Evolutionary conservation across 1,139 yeast genomes (phyloP), one percentile per base, ranked within the genome.

Genomic region (Yamadazyma siamensis): DNA sequence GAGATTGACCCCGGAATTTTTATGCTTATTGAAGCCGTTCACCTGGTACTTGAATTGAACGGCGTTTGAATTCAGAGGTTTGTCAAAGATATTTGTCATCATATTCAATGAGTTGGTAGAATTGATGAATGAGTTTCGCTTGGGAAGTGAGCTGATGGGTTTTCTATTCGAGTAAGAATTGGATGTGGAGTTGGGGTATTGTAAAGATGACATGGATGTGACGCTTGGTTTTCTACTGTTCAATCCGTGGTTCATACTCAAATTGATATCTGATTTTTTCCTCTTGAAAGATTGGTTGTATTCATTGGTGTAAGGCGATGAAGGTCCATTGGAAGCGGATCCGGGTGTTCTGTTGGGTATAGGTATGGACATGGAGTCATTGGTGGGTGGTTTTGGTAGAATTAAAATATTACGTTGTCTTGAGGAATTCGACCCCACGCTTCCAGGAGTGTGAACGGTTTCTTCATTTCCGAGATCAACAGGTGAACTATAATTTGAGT

Each of bases 391-490:
- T 47, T 66, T 67, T 6, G 74, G 74, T 23, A 66, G 47, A 25
- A 67, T 68, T 31, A 64, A 50, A n/a, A 67, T 59, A 38, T 67
- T 66, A 41, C 65, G 65, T 33, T 54, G 58, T 33, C 69, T 24
- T 9, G 36, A 26, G 6, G 36, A 23, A 6, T 32, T 13, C 7
- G 38, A 31, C 2, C 30, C 25, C 8, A 29, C 33, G 18, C 34
- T 31, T 13, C 35, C 34, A 23, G 41, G 41, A n/a, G 40, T 38
- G 18, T 31, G 24, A 12, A 18, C 34, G 3, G 33, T 28, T 13
- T 30, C 31, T 6, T 40, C 43, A 16, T 31, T 33, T n/a, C n/a
- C n/a, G 4, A 29, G 28, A 13, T 39, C 44, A 15, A 29, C 28
- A 9, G 41, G 41, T 12, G 38, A 34, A 25, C 36, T 32, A 27